phyloP scores from a whole-genome alignment of 306 rosid species.

The Rosa rugosa region DNA sequence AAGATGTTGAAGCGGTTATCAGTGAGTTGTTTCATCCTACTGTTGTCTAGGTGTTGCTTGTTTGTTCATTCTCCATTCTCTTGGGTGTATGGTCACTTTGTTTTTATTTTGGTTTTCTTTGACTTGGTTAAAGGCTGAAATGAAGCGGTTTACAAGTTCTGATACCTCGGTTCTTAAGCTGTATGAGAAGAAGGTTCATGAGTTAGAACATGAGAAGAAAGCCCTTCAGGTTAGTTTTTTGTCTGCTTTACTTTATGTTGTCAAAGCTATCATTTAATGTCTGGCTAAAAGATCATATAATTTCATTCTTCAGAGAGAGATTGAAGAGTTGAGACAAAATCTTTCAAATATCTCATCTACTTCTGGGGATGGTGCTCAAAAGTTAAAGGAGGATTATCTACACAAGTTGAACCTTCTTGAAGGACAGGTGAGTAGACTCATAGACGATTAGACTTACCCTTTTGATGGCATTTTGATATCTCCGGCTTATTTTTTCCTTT shows the following conservation, averaged over 20 bases:
- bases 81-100: constrained; percentile 1
- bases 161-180: constrained; percentile 75
- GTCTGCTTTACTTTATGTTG: constrained; percentile 5
- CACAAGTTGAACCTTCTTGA: constrained; percentile 87
- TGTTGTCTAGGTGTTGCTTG: not conserved
- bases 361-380: constrained; percentile 83
- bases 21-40: not conserved
- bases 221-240: constrained; percentile 62
- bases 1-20: not conserved
- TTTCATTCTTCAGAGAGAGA: constrained; percentile 61
- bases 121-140: constrained; percentile 70
- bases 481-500: constrained; percentile 35
- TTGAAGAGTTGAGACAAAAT: constrained; percentile 64
- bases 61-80: not conserved
- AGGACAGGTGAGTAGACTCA: constrained; percentile 56
- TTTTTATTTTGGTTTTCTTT: not conserved
- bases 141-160: constrained; percentile 61
- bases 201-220: constrained; percentile 87
- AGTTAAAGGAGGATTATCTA: constrained; percentile 81
- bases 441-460: not conserved
- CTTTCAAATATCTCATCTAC: constrained; percentile 68
- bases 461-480: constrained; percentile 17
- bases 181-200: constrained; percentile 88
- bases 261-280: constrained; percentile 15
- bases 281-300: not conserved